Conservation (phyloP, 2,329 filamentous ascomycete genomes). For the Nemania serpens region DNA sequence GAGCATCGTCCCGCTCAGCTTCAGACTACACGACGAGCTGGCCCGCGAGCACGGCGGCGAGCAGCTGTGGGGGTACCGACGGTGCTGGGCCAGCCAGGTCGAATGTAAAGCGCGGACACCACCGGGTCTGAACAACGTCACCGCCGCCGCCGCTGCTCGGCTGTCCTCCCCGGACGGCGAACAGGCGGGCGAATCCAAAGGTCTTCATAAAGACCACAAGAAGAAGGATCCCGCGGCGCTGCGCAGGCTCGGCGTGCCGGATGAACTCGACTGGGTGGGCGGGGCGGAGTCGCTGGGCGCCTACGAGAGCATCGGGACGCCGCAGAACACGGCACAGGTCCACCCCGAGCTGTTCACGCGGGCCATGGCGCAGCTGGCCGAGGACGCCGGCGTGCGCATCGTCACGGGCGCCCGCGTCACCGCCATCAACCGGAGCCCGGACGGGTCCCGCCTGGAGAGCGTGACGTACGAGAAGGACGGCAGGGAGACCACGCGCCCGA, state of each 20-base stretch:
- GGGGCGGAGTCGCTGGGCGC: conserved; percentile 51
- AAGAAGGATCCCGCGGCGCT: conserved; percentile 33
- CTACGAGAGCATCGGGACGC: conserved; percentile 50
- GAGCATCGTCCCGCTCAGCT: conserved; percentile 72
- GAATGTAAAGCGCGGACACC: conserved; percentile 40
- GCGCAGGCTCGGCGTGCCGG: conserved; percentile 44
- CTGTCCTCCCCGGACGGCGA: neutral
- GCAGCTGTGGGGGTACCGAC: conserved; percentile 72
- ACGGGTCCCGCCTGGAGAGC: conserved; percentile 33
- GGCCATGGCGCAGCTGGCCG: conserved; percentile 69
- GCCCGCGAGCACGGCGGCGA: conserved; percentile 70
- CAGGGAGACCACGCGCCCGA: conserved; percentile 32
- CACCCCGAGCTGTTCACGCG: conserved; percentile 79
- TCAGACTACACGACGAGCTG: conserved; percentile 69
- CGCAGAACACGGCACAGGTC: conserved; percentile 72
- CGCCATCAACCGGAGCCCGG: conserved; percentile 33
- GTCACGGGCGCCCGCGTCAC: conserved; percentile 41
- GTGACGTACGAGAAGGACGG: conserved; percentile 40
- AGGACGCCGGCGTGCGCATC: conserved; percentile 64
- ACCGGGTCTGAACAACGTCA: conserved; percentile 24
- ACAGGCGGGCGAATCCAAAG: conserved; percentile 22
- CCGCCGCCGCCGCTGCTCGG: neutral
- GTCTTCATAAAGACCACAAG: conserved; percentile 41
- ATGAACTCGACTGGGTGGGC: conserved; percentile 74
- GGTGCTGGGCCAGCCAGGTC: conserved; percentile 42